These are phyloP conservation scores for Ustilago xerochloae DNA, from an alignment of 1,284 basidiomycete species.

Conservation along the genomic window DNA sequence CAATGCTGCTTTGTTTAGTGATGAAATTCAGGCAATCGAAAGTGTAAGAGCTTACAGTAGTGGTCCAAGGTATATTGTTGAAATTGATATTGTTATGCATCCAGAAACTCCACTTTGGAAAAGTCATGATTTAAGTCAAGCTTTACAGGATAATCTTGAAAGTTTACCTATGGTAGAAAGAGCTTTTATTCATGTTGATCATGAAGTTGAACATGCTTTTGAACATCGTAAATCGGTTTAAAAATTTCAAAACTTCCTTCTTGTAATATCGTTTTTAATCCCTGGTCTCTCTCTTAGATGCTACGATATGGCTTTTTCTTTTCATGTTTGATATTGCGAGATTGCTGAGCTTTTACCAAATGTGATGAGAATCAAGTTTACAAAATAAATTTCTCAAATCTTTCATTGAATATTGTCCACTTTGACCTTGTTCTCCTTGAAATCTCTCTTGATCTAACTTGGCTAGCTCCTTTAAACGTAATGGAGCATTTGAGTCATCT, in stretches of 20 bases:
- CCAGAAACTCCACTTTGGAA: slow-evolving; percentile 88
- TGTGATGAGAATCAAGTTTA: slow-evolving; percentile 23
- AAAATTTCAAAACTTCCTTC: not conserved
- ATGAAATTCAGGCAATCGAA: slow-evolving; percentile 86
- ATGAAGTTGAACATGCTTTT: slow-evolving; percentile 56
- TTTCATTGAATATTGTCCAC: slow-evolving; percentile 12
- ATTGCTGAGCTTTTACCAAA: slow-evolving; percentile 10
- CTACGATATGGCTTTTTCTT: not conserved
- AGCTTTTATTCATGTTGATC: slow-evolving; percentile 60
- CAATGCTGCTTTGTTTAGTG: slow-evolving; percentile 76
- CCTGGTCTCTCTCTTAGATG: not conserved
- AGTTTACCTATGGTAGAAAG: slow-evolving; percentile 85
- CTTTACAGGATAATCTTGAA: slow-evolving; percentile 93
- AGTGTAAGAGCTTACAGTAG: slow-evolving; percentile 71
- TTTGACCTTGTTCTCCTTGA: not conserved
- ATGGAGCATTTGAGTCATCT: slow-evolving; percentile 34
- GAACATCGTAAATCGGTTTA: slow-evolving; percentile 54
- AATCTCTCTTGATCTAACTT: not conserved
- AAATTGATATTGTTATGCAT: slow-evolving; percentile 93
- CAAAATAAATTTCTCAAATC: slow-evolving; percentile 31
- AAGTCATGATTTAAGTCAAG: slow-evolving; percentile 90
- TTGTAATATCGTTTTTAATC: not conserved
- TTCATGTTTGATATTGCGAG: not conserved
- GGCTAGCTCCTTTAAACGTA: slow-evolving; percentile 9
- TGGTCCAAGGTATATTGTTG: slow-evolving; percentile 85